phyloP scores from a whole-genome alignment of 352 stramenopile species.

The Plasmopara viticola region DNA sequence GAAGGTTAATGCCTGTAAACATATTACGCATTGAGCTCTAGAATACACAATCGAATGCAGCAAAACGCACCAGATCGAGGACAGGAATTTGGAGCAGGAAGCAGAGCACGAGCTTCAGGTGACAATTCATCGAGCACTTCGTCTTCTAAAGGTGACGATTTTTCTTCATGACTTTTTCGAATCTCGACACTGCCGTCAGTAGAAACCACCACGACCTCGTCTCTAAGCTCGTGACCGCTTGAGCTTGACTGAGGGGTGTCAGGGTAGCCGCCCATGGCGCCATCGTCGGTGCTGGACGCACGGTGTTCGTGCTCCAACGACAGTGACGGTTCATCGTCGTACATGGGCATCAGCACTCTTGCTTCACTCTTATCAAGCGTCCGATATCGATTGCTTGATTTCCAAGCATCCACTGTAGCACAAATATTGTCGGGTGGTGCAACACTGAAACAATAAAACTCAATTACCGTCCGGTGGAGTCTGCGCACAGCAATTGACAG shows the following conservation, averaged over 20 bases:
- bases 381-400: slow-evolving; percentile 11
- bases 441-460: slow-evolving; percentile 4
- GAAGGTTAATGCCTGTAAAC: slow-evolving; percentile 22
- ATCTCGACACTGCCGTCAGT: slow-evolving; percentile 18
- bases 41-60: neutral
- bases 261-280: slow-evolving; percentile 9
- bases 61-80: slow-evolving; percentile 19
- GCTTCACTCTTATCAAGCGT: slow-evolving; percentile 22
- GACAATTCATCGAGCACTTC: slow-evolving; percentile 9
- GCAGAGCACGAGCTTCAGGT: slow-evolving; percentile 15
- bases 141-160: neutral
- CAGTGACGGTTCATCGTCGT: slow-evolving; percentile 32
- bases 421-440: neutral
- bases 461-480: slow-evolving; percentile 21
- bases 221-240: slow-evolving; percentile 7
- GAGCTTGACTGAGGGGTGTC: slow-evolving; percentile 15
- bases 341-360: slow-evolving; percentile 30
- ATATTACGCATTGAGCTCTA: neutral
- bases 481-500: slow-evolving; percentile 36
- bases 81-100: slow-evolving; percentile 28
- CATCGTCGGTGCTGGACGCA: slow-evolving; percentile 16
- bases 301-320: slow-evolving; percentile 24
- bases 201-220: slow-evolving; percentile 19
- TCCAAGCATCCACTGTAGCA: slow-evolving; percentile 22
- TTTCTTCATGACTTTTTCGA: slow-evolving; percentile 6